phyloP scores from a whole-genome alignment of 2,329 filamentous ascomycete species.

The Penicillium sp. region DNA sequence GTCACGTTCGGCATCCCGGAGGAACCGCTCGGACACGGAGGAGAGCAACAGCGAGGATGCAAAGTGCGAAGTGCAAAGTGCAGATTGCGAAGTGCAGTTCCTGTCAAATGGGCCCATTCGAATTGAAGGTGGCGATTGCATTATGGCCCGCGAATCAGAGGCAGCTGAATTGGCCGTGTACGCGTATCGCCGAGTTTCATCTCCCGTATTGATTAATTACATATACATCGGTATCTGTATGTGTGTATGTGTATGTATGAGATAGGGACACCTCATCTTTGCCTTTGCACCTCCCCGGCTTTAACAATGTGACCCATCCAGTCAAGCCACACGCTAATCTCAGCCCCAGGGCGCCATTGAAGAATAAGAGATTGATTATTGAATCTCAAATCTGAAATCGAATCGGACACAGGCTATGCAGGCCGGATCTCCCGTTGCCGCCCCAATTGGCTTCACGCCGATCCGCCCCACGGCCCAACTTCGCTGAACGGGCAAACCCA shows the following conservation, averaged over 20 bases:
- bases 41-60: too few relatives aligned
- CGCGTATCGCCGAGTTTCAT: constrained; percentile 11
- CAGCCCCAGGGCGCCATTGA: background rate
- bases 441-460: constrained; percentile 22
- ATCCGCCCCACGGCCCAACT: constrained; percentile 22
- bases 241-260: background rate
- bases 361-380: constrained; percentile 11
- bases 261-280: background rate
- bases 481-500: constrained; percentile 15
- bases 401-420: constrained; percentile 6
- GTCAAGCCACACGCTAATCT: background rate
- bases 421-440: constrained; percentile 23
- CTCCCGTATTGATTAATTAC: background rate
- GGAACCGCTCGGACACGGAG: constrained; percentile 1
- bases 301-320: background rate
- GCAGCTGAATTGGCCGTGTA: constrained; percentile 12
- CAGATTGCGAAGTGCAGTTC: too few relatives aligned
- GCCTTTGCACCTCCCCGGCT: background rate
- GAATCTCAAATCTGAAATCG: too few relatives aligned
- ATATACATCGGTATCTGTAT: background rate
- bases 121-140: constrained; percentile 15
- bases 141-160: constrained; percentile 19
- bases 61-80: too few relatives aligned
- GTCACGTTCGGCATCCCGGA: constrained; percentile 11
- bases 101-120: constrained; percentile 1